A percentile compares a stretch with the other conserved stretches of the same genome.
phyloP scores from a whole-genome alignment of 1,139 yeast species.

The Yamadazyma pseudoaaseri region DNA sequence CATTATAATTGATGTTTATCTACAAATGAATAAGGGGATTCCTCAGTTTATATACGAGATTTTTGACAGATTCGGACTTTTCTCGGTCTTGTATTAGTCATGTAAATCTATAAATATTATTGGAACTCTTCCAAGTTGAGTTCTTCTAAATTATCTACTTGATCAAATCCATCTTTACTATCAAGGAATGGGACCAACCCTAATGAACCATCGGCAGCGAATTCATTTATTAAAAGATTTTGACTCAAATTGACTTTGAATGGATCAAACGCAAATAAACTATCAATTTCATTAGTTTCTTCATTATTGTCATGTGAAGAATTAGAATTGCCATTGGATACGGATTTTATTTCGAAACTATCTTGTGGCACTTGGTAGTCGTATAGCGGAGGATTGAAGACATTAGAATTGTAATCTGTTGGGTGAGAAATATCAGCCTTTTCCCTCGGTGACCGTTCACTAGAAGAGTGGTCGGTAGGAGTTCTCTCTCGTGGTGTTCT shows the following conservation, averaged over 20 bases:
- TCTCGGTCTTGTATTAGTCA: constrained; percentile 5
- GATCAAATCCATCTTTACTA: constrained; percentile 13
- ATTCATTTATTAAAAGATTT: constrained; percentile 46
- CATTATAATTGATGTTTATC: too few relatives aligned
- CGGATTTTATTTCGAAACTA: neutral
- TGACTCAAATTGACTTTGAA: constrained; percentile 35
- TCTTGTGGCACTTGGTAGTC: neutral
- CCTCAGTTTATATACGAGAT: too few relatives aligned
- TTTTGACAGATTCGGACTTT: constrained; percentile 5
- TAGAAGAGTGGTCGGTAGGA: neutral
- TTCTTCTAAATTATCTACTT: neutral
- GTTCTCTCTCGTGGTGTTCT: constrained; percentile 10
- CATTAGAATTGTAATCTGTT: neutral
- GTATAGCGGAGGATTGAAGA: neutral
- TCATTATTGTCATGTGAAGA: constrained; percentile 2
- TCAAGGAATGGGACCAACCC: constrained; percentile 61
- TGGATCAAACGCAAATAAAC: constrained; percentile 40
- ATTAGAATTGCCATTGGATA: neutral
- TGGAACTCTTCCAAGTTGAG: neutral
- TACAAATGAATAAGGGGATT: neutral
- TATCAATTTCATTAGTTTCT: constrained; percentile 23
- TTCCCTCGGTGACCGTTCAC: neutral
- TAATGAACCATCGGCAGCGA: constrained; percentile 68
- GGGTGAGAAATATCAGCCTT: neutral
- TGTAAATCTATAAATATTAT: neutral